Percentiles rank a stretch among this genome's conserved stretches.
phyloP scores from a whole-genome alignment of 108 stramenopile genomes.

The Pseudonitzschia delicatissima region DNA sequence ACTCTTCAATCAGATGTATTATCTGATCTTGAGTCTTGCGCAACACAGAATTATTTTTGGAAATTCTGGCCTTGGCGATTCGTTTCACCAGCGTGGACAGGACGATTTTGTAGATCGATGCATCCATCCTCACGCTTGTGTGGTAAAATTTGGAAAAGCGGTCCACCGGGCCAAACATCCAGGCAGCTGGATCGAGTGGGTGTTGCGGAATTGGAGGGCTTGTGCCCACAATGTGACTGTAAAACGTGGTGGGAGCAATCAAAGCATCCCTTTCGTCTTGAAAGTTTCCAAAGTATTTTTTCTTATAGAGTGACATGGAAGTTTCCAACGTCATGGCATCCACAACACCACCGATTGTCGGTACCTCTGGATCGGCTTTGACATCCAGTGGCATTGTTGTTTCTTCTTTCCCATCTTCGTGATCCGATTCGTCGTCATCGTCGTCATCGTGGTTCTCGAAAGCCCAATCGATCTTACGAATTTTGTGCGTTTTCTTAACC shows the following conservation, averaged over 20 bases:
- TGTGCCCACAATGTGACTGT: constrained; percentile 42
- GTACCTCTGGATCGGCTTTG: not conserved
- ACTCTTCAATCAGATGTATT: constrained; percentile 1
- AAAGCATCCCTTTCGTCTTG: not conserved
- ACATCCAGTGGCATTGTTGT: not conserved
- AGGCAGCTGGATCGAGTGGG: constrained; percentile 36
- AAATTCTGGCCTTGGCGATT: constrained; percentile 2
- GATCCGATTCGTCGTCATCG: not conserved
- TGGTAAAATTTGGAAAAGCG: constrained; percentile 17
- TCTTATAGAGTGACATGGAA: not conserved
- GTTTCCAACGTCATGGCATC: constrained; percentile 3
- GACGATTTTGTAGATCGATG: constrained; percentile 8
- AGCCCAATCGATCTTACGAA: not conserved
- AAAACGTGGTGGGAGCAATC: constrained; percentile 18
- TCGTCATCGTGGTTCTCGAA: not conserved
- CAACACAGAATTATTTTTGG: not conserved
- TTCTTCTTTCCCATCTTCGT: not conserved
- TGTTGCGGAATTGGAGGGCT: constrained; percentile 29
- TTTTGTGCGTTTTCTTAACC: not conserved
- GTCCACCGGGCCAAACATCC: constrained; percentile 38
- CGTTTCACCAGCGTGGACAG: constrained; percentile 23
- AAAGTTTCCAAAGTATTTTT: not conserved
- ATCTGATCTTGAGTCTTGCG: constrained; percentile 5
- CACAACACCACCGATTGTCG: constrained; percentile 9
- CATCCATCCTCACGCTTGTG: constrained; percentile 9